Percentiles rank a stretch among this genome's conserved stretches.
phyloP scores from a whole-genome alignment of 2,329 filamentous ascomycete genomes.

The Lecanoromycetidae sp. region DNA sequence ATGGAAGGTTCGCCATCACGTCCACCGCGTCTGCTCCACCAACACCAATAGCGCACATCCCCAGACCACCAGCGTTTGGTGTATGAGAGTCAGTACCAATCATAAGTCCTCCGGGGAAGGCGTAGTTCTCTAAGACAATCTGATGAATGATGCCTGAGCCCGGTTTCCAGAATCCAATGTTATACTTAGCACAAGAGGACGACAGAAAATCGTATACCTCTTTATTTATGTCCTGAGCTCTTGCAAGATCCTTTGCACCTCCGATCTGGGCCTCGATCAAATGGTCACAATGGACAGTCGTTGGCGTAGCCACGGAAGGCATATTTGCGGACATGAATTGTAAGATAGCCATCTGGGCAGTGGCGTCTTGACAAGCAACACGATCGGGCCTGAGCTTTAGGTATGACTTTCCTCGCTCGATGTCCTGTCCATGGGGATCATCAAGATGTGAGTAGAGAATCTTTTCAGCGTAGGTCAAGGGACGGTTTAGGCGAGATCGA shows the following conservation, averaged over 20 bases:
- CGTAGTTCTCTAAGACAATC: conserved; percentile 97
- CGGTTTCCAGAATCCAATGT: conserved; percentile 99
- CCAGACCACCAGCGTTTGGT: conserved; percentile 90
- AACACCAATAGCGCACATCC: conserved; percentile 89
- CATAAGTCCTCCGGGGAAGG: conserved; percentile 94
- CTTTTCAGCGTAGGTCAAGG: conserved; percentile 94
- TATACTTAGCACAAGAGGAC: conserved; percentile 92
- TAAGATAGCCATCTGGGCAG: conserved; percentile 97
- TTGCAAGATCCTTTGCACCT: conserved; percentile 81
- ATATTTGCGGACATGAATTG: conserved; percentile 99
- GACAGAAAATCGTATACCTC: conserved; percentile 98
- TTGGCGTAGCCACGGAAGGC: conserved; percentile 85
- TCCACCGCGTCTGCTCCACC: conserved; percentile 97
- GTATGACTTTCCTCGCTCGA: conserved; percentile 90
- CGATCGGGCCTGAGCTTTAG: conserved; percentile 93
- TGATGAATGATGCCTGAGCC: conserved; percentile 99
- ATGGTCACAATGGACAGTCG: conserved; percentile 97
- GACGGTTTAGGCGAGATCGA: conserved; percentile 76
- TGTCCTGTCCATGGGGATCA: conserved; percentile 90
- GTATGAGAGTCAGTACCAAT: conserved; percentile 98
- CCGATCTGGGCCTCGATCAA: conserved; percentile 96
- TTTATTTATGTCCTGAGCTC: conserved; percentile 91
- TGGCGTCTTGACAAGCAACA: conserved; percentile 98
- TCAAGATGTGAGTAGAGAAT: conserved; percentile 98
- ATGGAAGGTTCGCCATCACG: conserved; percentile 92